Conservation (phyloP, 129 eudicot species). For the Tagetes patula region DNA sequence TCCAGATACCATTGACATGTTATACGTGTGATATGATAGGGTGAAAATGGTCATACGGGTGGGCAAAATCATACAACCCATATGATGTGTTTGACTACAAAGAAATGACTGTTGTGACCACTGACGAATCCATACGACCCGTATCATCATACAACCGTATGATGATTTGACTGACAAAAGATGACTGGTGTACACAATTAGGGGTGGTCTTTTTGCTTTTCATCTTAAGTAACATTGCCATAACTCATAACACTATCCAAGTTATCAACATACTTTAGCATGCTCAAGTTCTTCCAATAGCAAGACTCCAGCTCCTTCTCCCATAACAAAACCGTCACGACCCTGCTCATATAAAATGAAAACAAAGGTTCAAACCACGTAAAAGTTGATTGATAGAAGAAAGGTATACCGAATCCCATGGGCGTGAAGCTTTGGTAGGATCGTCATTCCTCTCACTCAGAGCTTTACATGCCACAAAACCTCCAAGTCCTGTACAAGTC, state of each 20-base stretch:
- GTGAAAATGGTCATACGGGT: no score
- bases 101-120: no score
- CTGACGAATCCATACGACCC: no score
- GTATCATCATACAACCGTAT: no score
- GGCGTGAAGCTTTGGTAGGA: constrained; percentile 87
- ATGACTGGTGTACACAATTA: no score
- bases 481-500: constrained; percentile 71
- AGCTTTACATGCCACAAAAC: constrained; percentile 88
- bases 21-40: no score
- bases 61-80: no score
- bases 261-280: constrained; percentile 52
- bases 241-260: background rate
- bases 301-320: constrained; percentile 89
- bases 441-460: constrained; percentile 70
- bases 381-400: constrained; percentile 3
- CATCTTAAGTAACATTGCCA: background rate
- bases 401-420: constrained; percentile 73
- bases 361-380: background rate
- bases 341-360: constrained; percentile 33
- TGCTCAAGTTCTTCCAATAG: constrained; percentile 85
- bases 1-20: no score
- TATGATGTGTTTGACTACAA: no score
- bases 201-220: background rate
- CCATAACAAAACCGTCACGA: constrained; percentile 95
- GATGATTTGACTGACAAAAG: no score